phyloP scores from a whole-genome alignment of 345 rosid species.

The Mercurialis annua region DNA sequence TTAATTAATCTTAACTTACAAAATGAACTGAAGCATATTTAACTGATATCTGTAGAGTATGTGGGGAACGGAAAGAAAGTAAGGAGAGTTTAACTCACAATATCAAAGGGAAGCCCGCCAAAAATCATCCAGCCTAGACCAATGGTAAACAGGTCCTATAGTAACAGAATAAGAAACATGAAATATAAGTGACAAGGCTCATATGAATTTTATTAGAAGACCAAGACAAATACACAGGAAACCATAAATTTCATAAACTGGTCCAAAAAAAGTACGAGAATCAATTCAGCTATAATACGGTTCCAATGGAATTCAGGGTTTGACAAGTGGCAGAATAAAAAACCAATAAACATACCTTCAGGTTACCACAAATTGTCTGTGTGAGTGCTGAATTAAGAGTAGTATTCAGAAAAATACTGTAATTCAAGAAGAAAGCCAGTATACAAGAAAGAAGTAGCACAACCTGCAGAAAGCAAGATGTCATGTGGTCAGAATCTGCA shows the following conservation, averaged over 20 bases:
- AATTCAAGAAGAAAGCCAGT: conserved; percentile 93
- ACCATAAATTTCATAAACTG: conserved; percentile 1
- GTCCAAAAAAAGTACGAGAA: background rate
- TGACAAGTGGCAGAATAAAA: background rate
- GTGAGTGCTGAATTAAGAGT: conserved; percentile 96
- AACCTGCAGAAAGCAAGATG: conserved; percentile 42
- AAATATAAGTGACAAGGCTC: background rate
- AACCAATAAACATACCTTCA: conserved; percentile 57
- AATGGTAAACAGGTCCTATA: conserved; percentile 86
- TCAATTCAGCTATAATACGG: background rate
- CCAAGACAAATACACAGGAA: too few species aligned
- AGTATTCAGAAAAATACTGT: conserved; percentile 89
- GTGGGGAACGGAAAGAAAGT: background rate
- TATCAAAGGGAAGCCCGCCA: conserved; percentile 96
- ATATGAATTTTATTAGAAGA: too few species aligned
- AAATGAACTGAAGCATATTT: conserved; percentile 3
- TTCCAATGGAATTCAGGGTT: background rate
- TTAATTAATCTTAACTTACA: background rate
- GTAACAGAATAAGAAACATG: conserved; percentile 12
- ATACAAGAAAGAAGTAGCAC: conserved; percentile 73
- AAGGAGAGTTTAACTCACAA: conserved; percentile 41
- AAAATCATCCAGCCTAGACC: conserved; percentile 88
- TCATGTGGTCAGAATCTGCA: background rate
- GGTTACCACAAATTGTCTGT: conserved; percentile 93
- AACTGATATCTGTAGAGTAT: background rate